These are phyloP conservation scores for Nannizzia gypsea DNA, from an alignment of 2,329 filamentous ascomycete genomes.

Conservation along the genomic window DNA sequence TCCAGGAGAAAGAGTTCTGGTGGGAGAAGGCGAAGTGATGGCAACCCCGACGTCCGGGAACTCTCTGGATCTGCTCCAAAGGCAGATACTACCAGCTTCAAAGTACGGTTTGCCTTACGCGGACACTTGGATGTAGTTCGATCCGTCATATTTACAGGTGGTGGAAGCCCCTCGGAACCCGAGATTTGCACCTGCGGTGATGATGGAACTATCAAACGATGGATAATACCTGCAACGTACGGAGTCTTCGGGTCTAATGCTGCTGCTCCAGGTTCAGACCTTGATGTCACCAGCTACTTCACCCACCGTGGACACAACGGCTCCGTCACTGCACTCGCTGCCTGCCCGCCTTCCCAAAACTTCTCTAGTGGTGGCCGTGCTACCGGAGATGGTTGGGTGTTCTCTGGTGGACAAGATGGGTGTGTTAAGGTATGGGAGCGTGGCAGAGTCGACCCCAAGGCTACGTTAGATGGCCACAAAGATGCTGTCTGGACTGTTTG, in stretches of 20 bases:
- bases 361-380: conserved; percentile 82
- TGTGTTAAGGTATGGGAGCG: conserved; percentile 93
- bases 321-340: conserved; percentile 72
- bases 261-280: conserved; percentile 54
- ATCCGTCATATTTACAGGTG: conserved; percentile 91
- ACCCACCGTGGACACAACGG: conserved; percentile 92
- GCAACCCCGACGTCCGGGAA: conserved; percentile 52
- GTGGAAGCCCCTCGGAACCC: conserved; percentile 86
- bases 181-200: conserved; percentile 95
- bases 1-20: conserved; percentile 71
- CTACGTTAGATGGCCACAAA: conserved; percentile 83
- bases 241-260: conserved; percentile 44
- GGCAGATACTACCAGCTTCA: conserved; percentile 67
- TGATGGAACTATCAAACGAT: conserved; percentile 90
- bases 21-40: conserved; percentile 51
- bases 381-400: conserved; percentile 92
- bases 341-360: conserved; percentile 76
- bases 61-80: conserved; percentile 36
- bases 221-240: conserved; percentile 79
- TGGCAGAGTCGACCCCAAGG: conserved; percentile 86
- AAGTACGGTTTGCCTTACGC: conserved; percentile 79
- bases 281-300: conserved; percentile 87
- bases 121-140: conserved; percentile 91
- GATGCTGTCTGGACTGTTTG: conserved; percentile 95
- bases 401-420: conserved; percentile 89